Percentiles rank a stretch among this genome's conserved stretches.
These are phyloP conservation scores for Diaporthe vaccinii DNA, from an alignment of 2,329 filamentous ascomycete genomes.

Conservation along the genomic window DNA sequence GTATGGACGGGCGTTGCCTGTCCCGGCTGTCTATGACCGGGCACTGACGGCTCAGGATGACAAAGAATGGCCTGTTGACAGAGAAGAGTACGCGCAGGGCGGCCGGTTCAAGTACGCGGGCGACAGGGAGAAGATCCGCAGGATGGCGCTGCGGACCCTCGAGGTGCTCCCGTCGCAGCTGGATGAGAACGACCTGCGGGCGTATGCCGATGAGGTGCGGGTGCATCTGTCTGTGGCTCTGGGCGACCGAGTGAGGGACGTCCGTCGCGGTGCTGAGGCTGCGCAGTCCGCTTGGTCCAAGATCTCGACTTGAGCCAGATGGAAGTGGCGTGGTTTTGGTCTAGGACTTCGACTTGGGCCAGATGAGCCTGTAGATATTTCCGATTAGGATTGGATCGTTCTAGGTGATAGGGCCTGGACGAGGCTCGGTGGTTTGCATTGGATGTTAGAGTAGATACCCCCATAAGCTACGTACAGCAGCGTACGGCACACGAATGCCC, in stretches of 20 bases:
- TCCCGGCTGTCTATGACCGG: neutral
- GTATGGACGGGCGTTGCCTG: slow-evolving; percentile 46
- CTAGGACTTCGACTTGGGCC: neutral
- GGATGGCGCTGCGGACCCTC: slow-evolving; percentile 62
- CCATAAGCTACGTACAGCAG: neutral
- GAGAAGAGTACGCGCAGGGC: neutral
- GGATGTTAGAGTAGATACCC: slow-evolving; percentile 34
- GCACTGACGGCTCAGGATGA: neutral
- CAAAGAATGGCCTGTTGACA: slow-evolving; percentile 10
- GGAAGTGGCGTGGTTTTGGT: neutral
- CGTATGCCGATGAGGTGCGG: slow-evolving; percentile 59
- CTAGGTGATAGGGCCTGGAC: neutral
- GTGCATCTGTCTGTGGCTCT: slow-evolving; percentile 64
- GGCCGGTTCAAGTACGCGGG: slow-evolving; percentile 22
- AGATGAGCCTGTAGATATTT: neutral
- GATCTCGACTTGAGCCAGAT: slow-evolving; percentile 43
- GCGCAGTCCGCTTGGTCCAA: slow-evolving; percentile 64
- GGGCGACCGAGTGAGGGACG: slow-evolving; percentile 66
- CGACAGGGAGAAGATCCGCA: slow-evolving; percentile 54
- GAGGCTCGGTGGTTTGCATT: neutral
- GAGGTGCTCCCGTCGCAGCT: slow-evolving; percentile 62
- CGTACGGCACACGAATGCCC: neutral
- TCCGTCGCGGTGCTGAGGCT: slow-evolving; percentile 63
- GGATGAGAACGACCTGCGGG: slow-evolving; percentile 61
- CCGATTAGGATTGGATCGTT: neutral